Evolutionary conservation across 1,139 yeast genomes (phyloP).

Genomic region (Yamadazyma friedrichii): DNA sequence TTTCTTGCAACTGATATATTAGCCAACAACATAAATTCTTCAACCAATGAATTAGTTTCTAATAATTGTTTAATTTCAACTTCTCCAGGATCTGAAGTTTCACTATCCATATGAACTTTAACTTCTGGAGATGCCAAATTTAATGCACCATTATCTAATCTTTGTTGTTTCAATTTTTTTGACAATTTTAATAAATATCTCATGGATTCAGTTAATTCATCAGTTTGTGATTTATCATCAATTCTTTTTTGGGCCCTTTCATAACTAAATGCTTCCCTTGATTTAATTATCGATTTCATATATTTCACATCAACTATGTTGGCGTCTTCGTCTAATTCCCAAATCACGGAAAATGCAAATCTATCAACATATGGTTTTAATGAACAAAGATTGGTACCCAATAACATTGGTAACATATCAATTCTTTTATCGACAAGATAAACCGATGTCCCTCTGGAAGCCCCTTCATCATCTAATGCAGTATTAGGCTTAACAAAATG

Average conservation of each 20-base stretch:
- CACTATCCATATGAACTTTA: slow-evolving; percentile 94
- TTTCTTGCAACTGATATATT: slow-evolving; percentile 93
- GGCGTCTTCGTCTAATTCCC: slow-evolving; percentile 91
- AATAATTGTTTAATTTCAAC: slow-evolving; percentile 86
- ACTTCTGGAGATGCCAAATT: slow-evolving; percentile 98
- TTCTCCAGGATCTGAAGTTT: slow-evolving; percentile 94
- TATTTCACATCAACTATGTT: slow-evolving; percentile 78
- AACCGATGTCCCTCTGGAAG: slow-evolving; percentile 95
- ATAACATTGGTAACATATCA: slow-evolving; percentile 94
- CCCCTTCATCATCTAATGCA: slow-evolving; percentile 93
- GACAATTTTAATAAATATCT: slow-evolving; percentile 75
- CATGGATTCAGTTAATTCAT: slow-evolving; percentile 88
- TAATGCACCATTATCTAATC: slow-evolving; percentile 94
- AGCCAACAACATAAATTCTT: slow-evolving; percentile 97
- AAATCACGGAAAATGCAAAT: slow-evolving; percentile 90
- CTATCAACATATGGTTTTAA: slow-evolving; percentile 93
- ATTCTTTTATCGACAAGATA: slow-evolving; percentile 98
- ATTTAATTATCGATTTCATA: slow-evolving; percentile 85
- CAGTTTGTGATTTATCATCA: slow-evolving; percentile 74
- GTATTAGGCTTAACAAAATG: slow-evolving; percentile 94
- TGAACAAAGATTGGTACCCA: slow-evolving; percentile 96
- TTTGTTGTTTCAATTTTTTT: slow-evolving; percentile 76
- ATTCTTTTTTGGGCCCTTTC: slow-evolving; percentile 91
- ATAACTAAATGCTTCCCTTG: slow-evolving; percentile 93
- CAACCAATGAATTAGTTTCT: slow-evolving; percentile 94